Evolutionary conservation across 1,284 basidiomycete genomes (phyloP).

Genomic region (Naganishia sp.): DNA sequence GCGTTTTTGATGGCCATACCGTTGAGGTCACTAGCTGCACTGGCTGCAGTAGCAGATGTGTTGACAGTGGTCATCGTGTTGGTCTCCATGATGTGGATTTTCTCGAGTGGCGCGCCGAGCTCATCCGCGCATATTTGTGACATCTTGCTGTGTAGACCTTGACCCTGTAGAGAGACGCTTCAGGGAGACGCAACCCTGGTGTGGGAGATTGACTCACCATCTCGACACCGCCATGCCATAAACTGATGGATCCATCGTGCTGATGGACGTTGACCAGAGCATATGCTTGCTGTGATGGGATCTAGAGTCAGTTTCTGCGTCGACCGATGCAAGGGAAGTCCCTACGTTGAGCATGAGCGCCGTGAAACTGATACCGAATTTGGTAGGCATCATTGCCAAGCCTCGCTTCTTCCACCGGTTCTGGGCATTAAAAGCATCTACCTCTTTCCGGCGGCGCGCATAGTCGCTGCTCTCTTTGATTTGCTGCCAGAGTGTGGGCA

Average conservation of each 20-base stretch:
- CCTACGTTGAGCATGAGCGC: constrained; percentile 45
- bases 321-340: not conserved
- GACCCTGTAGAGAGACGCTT: constrained; percentile 22
- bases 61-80: constrained; percentile 44
- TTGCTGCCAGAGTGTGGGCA: constrained; percentile 46
- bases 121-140: constrained; percentile 50
- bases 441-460: constrained; percentile 40
- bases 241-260: constrained; percentile 45
- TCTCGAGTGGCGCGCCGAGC: constrained; percentile 45
- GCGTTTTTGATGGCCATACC: constrained; percentile 46
- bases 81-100: constrained; percentile 48
- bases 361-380: constrained; percentile 50
- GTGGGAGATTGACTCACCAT: constrained; percentile 31
- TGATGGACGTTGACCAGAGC: constrained; percentile 50
- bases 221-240: constrained; percentile 49
- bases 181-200: too few species aligned
- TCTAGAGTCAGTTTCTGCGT: not conserved
- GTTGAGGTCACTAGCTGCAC: constrained; percentile 41
- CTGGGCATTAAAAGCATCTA: constrained; percentile 47
- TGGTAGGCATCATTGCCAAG: constrained; percentile 47
- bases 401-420: constrained; percentile 50
- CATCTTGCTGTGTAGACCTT: constrained; percentile 50
- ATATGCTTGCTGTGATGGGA: constrained; percentile 40
- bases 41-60: constrained; percentile 46
- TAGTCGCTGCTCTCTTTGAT: constrained; percentile 41